Conservation (phyloP, 1,284 basidiomycete species). For the Pterulicium gracile region DNA sequence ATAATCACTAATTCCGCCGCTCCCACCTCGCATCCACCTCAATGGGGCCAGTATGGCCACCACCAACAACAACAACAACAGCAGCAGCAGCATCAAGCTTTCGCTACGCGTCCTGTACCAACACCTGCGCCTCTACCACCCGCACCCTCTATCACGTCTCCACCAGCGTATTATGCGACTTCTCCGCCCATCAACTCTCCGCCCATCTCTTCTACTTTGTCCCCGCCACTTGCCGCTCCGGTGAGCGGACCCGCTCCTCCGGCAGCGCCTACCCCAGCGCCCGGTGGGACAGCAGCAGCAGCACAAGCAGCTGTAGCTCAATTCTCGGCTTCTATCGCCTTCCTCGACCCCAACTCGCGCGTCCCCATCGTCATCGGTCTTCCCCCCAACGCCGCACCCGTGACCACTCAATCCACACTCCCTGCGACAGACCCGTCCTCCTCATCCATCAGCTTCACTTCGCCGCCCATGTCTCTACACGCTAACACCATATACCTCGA, state of each 20-base stretch:
- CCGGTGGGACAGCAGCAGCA: conserved; percentile 12
- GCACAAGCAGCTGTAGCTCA: conserved; percentile 14
- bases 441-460: conserved; percentile 19
- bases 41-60: background rate
- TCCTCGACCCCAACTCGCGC: conserved; percentile 20
- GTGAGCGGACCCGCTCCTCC: conserved; percentile 10
- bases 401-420: conserved; percentile 11
- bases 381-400: conserved; percentile 5
- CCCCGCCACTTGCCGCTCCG: too few species aligned
- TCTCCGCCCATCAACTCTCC: background rate
- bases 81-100: too few species aligned
- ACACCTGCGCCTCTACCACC: too few species aligned
- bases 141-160: too few species aligned
- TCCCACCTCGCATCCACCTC: background rate
- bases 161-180: background rate
- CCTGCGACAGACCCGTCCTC: conserved; percentile 12
- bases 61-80: background rate
- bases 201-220: background rate
- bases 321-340: conserved; percentile 9
- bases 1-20: background rate
- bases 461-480: conserved; percentile 13
- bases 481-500: conserved; percentile 37
- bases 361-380: conserved; percentile 51
- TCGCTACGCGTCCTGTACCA: too few species aligned
- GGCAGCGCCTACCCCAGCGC: conserved; percentile 9